Conservation (phyloP, 2,329 filamentous ascomycete species). For the Venturia effusa region DNA sequence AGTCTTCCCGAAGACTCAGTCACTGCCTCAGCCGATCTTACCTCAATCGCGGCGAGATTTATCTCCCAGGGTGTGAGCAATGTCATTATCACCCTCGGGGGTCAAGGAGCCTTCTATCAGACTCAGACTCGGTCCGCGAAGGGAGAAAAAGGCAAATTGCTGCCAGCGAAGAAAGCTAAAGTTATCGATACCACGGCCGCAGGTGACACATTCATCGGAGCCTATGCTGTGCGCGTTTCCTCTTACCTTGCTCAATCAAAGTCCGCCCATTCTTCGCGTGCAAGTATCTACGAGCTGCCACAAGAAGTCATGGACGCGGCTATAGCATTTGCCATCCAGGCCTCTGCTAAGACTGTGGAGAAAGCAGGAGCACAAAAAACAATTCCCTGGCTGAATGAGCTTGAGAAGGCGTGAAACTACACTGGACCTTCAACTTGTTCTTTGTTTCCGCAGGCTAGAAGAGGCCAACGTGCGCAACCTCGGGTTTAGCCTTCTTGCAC, state of each 20-base stretch:
- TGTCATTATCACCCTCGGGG: conserved; percentile 75
- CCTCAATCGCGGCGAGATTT: conserved; percentile 47
- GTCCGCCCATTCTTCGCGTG: conserved; percentile 28
- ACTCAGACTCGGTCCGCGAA: conserved; percentile 31
- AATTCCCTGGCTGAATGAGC: conserved; percentile 55
- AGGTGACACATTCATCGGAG: conserved; percentile 88
- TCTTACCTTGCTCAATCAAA: conserved; percentile 50
- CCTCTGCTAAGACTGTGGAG: conserved; percentile 56
- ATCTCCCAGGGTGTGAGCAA: conserved; percentile 59
- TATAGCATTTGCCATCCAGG: conserved; percentile 49
- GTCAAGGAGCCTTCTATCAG: conserved; percentile 29
- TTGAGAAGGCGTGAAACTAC: neutral
- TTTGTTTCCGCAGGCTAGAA: neutral
- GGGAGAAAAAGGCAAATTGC: conserved; percentile 22
- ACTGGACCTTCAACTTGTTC: neutral
- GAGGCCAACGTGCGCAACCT: neutral
- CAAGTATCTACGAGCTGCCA: neutral
- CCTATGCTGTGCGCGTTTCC: conserved; percentile 47
- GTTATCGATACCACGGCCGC: conserved; percentile 92
- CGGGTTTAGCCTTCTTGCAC: neutral
- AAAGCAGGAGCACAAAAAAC: conserved; percentile 53
- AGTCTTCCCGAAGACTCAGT: conserved; percentile 28
- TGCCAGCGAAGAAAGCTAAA: conserved; percentile 53
- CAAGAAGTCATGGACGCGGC: conserved; percentile 40
- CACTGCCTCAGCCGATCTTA: conserved; percentile 25